A percentile compares a stretch with the other conserved stretches of the same genome.
Conservation (phyloP, 2,329 filamentous ascomycete species). For the Talaromyces sp. region DNA sequence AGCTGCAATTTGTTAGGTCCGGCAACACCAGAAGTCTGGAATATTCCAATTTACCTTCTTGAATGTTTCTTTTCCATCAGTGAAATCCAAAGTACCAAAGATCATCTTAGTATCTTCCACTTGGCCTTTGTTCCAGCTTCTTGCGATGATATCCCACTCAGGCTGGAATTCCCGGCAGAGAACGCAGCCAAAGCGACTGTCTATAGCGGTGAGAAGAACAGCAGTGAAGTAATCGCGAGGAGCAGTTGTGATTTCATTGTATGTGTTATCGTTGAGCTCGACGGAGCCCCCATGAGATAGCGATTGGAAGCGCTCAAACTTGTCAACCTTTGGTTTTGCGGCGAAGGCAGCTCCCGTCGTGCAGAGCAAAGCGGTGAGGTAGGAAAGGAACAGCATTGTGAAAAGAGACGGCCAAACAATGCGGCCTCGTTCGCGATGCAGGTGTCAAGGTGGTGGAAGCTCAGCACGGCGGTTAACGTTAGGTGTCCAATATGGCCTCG, state of each 20-base stretch:
- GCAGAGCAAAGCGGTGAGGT: slow-evolving; percentile 36
- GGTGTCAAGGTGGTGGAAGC: background rate
- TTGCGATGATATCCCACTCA: slow-evolving; percentile 83
- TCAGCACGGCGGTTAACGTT: background rate
- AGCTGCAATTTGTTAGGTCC: slow-evolving; percentile 51
- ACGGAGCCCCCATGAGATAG: slow-evolving; percentile 64
- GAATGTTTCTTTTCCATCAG: slow-evolving; percentile 76
- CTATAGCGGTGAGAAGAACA: slow-evolving; percentile 81
- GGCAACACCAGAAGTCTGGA: background rate
- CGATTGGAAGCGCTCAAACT: slow-evolving; percentile 65
- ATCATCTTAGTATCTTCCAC: slow-evolving; percentile 51
- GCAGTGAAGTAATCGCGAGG: slow-evolving; percentile 80
- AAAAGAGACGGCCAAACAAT: background rate
- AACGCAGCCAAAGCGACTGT: slow-evolving; percentile 74
- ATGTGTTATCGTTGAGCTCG: slow-evolving; percentile 71
- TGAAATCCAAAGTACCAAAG: slow-evolving; percentile 83
- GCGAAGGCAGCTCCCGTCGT: slow-evolving; percentile 23
- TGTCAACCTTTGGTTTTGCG: slow-evolving; percentile 57
- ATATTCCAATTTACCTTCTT: slow-evolving; percentile 62
- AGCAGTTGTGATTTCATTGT: slow-evolving; percentile 66
- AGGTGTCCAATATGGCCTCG: slow-evolving; percentile 7
- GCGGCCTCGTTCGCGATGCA: background rate
- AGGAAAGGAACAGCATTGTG: slow-evolving; percentile 26
- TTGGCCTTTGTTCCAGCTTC: slow-evolving; percentile 82
- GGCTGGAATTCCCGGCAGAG: slow-evolving; percentile 88